Evolutionary conservation across 768 basidiomycete genomes (phyloP).

Genomic region (Boletus rubropictus): DNA sequence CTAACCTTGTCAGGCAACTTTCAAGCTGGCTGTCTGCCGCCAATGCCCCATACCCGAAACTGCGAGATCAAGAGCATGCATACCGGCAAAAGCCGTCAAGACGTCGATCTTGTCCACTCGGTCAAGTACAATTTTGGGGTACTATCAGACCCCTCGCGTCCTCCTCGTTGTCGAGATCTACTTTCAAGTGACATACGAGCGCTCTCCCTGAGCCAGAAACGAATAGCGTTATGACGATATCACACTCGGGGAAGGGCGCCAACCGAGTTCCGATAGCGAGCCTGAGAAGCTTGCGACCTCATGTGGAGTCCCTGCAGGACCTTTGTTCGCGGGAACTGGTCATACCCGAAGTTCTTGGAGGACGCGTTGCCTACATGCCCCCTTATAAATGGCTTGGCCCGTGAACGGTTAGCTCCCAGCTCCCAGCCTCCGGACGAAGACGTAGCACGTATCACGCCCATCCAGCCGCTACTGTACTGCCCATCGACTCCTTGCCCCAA

Average conservation of each 20-base stretch:
- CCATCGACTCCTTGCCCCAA: not conserved
- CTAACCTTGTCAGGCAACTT: not conserved
- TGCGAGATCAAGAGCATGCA: not conserved
- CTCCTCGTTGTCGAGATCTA: conserved; percentile 9
- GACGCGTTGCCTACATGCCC: not conserved
- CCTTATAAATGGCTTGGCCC: conserved; percentile 11
- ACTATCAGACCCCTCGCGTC: not conserved
- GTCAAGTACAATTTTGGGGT: not conserved
- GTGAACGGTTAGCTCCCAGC: not conserved
- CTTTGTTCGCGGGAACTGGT: conserved; percentile 7
- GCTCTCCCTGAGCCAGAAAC: not conserved
- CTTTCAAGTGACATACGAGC: conserved; percentile 1
- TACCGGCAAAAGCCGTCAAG: not conserved
- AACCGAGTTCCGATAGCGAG: conserved; percentile 4
- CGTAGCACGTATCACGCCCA: conserved; percentile 1
- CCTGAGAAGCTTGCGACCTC: conserved; percentile 10
- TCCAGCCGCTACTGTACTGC: not conserved
- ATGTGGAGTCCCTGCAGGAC: conserved; percentile 1
- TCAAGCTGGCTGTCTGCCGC: not conserved
- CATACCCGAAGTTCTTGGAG: not conserved
- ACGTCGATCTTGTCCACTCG: not conserved
- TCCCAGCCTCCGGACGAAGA: not conserved
- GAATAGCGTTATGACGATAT: not conserved
- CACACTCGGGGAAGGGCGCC: conserved; percentile 2
- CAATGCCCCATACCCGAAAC: not conserved